phyloP scores from a whole-genome alignment of 2,329 filamentous ascomycete species.

The Cryphonectria parasitica region DNA sequence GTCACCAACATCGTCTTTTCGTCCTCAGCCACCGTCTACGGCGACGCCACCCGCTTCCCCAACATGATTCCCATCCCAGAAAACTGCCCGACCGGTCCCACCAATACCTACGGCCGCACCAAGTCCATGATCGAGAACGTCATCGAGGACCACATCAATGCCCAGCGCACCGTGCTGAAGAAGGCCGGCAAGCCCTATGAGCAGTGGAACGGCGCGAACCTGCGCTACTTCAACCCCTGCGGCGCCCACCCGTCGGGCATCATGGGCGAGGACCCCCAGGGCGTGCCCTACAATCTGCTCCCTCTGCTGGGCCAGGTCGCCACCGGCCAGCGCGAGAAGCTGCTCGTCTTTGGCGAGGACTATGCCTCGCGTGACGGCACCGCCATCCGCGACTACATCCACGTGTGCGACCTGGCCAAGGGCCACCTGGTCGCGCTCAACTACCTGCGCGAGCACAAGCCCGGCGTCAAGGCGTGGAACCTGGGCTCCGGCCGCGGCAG shows the following conservation, averaged over 20 bases:
- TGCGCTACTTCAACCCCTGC: slow-evolving; percentile 97
- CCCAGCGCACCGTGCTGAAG: slow-evolving; percentile 79
- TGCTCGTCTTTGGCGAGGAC: slow-evolving; percentile 93
- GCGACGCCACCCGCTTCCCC: slow-evolving; percentile 91
- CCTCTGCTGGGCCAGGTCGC: slow-evolving; percentile 94
- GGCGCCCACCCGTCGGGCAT: slow-evolving; percentile 93
- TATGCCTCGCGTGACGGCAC: slow-evolving; percentile 90
- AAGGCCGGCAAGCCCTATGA: slow-evolving; percentile 78
- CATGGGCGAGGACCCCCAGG: slow-evolving; percentile 98
- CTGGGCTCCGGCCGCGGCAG: slow-evolving; percentile 91
- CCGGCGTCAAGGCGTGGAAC: slow-evolving; percentile 95
- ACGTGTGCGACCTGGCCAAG: slow-evolving; percentile 85
- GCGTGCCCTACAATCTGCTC: slow-evolving; percentile 93
- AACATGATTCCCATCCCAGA: slow-evolving; percentile 99
- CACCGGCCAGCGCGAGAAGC: slow-evolving; percentile 90
- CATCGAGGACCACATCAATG: slow-evolving; percentile 88
- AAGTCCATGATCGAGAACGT: slow-evolving; percentile 91
- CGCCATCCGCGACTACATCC: slow-evolving; percentile 97
- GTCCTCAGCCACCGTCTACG: slow-evolving; percentile 96
- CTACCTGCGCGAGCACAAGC: slow-evolving; percentile 81
- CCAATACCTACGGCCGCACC: slow-evolving; percentile 96
- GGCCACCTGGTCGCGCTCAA: slow-evolving; percentile 90
- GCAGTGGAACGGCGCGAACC: slow-evolving; percentile 89
- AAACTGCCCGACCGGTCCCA: slow-evolving; percentile 92
- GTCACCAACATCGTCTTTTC: slow-evolving; percentile 98